Evolutionary conservation across 2,329 filamentous ascomycete genomes (phyloP).

Genomic region (Lachnum nothofagi): DNA sequence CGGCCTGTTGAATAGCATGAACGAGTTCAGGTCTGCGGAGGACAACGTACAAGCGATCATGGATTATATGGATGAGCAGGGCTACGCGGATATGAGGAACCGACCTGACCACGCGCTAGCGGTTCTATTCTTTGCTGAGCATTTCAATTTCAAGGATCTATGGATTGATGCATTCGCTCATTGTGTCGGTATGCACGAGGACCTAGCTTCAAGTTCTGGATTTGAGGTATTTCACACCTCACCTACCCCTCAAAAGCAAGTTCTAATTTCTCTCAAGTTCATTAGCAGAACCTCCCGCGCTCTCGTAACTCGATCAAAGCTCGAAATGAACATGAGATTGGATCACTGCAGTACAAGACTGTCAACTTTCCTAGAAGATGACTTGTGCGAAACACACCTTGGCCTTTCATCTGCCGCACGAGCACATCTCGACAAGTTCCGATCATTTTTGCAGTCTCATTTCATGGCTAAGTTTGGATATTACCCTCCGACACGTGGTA

Average conservation of each 20-base stretch:
- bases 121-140: slow-evolving; percentile 62
- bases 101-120: slow-evolving; percentile 65
- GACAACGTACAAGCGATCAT: slow-evolving; percentile 59
- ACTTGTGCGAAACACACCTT: slow-evolving; percentile 61
- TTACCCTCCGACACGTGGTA: slow-evolving; percentile 57
- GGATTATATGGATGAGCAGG: slow-evolving; percentile 61
- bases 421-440: slow-evolving; percentile 67
- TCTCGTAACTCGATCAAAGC: slow-evolving; percentile 57
- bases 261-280: slow-evolving; percentile 34
- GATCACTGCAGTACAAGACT: slow-evolving; percentile 54
- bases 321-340: slow-evolving; percentile 62
- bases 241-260: not conserved
- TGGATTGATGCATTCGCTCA: slow-evolving; percentile 73
- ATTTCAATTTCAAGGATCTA: slow-evolving; percentile 55
- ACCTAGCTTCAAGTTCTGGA: slow-evolving; percentile 51
- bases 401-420: slow-evolving; percentile 57
- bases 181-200: slow-evolving; percentile 71
- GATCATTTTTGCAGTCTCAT: slow-evolving; percentile 60
- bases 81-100: slow-evolving; percentile 62
- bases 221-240: slow-evolving; percentile 49
- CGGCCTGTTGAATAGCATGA: slow-evolving; percentile 59
- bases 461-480: slow-evolving; percentile 65
- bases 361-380: slow-evolving; percentile 64
- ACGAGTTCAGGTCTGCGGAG: slow-evolving; percentile 51
- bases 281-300: slow-evolving; percentile 52